Evolutionary conservation across 331 rosid species (phyloP).

Genomic region (Malus hybrid): DNA sequence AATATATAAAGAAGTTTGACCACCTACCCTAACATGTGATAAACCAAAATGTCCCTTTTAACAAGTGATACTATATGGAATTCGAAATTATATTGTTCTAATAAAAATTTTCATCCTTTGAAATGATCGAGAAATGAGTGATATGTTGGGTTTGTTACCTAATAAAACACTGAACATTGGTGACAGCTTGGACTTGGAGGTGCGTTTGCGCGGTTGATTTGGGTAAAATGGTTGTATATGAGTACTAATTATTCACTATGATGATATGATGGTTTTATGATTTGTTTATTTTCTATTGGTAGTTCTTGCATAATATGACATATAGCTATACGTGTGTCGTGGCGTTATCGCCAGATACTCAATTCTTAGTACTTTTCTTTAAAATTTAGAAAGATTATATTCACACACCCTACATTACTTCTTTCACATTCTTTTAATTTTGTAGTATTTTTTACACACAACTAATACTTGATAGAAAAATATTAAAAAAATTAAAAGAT

Average conservation of each 20-base stretch:
- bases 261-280: not conserved
- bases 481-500: no score
- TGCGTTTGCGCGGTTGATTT: not conserved
- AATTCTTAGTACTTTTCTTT: not conserved
- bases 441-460: no score
- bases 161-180: not conserved
- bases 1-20: no score
- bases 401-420: accelerated
- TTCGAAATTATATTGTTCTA: no score
- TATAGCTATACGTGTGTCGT: not conserved
- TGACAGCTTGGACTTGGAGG: not conserved
- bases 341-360: not conserved
- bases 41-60: no score
- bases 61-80: no score
- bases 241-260: not conserved
- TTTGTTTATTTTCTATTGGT: no score
- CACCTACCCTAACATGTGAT: no score
- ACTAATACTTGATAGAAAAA: no score
- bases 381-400: no score
- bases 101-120: not conserved
- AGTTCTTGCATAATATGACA: no score
- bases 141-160: not conserved
- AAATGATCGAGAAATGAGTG: not conserved
- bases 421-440: no score
- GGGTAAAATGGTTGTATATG: not conserved